These are phyloP conservation scores for Jacaranda copaia DNA, from an alignment of 257 asterid species.

Conservation along the genomic window DNA sequence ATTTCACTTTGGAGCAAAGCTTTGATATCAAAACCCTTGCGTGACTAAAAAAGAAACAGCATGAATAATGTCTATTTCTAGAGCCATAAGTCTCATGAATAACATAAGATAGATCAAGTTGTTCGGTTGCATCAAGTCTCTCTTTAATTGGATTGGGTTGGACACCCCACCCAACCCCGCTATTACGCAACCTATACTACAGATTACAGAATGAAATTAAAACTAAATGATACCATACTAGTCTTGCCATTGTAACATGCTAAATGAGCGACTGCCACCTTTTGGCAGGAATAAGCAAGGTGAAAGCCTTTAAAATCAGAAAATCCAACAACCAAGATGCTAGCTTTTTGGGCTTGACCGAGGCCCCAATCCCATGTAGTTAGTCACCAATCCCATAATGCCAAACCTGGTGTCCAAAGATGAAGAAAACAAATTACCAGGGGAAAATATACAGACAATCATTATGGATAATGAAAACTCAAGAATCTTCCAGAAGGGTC, in stretches of 20 bases:
- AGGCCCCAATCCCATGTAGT: conserved; percentile 79
- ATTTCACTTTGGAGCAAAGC: too few species aligned
- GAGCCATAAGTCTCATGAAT: too few species aligned
- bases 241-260: conserved; percentile 17
- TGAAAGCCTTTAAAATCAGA: neutral
- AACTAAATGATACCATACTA: conserved; percentile 21
- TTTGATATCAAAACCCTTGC: too few species aligned
- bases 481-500: neutral
- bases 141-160: too few species aligned
- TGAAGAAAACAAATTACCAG: neutral
- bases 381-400: conserved; percentile 84
- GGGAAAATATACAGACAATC: neutral
- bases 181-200: conserved; percentile 2
- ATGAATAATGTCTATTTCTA: too few species aligned
- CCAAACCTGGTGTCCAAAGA: conserved; percentile 63
- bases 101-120: neutral
- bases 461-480: neutral
- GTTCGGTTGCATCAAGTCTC: neutral
- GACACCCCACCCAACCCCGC: conserved; percentile 3
- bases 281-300: conserved; percentile 16
- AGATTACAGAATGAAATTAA: neutral
- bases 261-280: conserved; percentile 9
- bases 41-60: too few species aligned
- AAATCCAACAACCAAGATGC: conserved; percentile 9
- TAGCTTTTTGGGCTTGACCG: conserved; percentile 44